Conservation (phyloP, 106 monocot species). For the Hemerocallis citrina region DNA sequence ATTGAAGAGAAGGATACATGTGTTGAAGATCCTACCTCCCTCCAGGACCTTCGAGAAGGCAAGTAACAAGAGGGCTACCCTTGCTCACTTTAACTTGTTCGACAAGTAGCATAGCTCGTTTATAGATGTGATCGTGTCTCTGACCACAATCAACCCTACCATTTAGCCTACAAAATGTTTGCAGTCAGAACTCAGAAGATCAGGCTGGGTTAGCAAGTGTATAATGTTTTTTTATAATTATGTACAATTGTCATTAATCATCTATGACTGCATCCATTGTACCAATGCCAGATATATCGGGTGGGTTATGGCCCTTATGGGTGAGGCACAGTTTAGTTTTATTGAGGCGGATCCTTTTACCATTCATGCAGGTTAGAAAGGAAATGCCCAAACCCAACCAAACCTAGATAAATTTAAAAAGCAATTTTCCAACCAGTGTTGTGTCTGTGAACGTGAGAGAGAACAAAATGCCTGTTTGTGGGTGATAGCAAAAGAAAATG, state of each 20-base stretch:
- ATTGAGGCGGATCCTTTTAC: too few relatives aligned
- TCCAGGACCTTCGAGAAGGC: slow-evolving; percentile 85
- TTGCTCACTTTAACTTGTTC: slow-evolving; percentile 95
- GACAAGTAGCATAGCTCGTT: slow-evolving; percentile 79
- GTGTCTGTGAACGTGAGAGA: too few relatives aligned
- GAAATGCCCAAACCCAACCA: too few relatives aligned
- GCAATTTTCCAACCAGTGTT: too few relatives aligned
- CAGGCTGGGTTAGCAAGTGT: background rate
- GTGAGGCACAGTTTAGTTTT: too few relatives aligned
- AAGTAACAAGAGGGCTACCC: slow-evolving; percentile 90
- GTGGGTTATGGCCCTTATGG: too few relatives aligned
- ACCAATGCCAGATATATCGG: too few relatives aligned
- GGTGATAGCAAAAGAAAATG: too few relatives aligned
- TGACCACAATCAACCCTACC: slow-evolving; percentile 90
- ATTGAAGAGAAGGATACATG: background rate
- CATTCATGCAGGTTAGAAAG: too few relatives aligned
- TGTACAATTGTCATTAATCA: background rate
- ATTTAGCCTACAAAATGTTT: slow-evolving; percentile 49
- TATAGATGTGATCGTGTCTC: slow-evolving; percentile 63
- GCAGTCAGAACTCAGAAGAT: background rate
- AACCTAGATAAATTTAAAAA: too few relatives aligned
- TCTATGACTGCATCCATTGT: too few relatives aligned
- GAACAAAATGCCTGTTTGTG: too few relatives aligned
- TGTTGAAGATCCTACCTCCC: slow-evolving; percentile 51
- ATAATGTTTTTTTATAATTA: background rate